A percentile compares a stretch with the other conserved stretches of the same genome.
phyloP scores from a whole-genome alignment of 441 rosid species.

The Syzygium malaccense region DNA sequence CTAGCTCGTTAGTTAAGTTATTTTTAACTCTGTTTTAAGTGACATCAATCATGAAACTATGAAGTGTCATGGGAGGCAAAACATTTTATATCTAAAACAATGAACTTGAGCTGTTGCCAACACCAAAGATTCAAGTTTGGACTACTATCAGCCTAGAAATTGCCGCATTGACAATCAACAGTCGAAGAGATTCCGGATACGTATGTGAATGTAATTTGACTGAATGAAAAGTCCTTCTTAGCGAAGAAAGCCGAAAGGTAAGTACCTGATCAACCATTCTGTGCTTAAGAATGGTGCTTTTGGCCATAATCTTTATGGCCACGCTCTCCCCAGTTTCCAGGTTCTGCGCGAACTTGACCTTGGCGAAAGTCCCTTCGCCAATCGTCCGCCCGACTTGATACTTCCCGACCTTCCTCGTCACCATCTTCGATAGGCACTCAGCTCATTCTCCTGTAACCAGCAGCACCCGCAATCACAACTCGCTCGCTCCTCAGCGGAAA shows the following conservation, averaged over 20 bases:
- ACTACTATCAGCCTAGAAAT: not conserved
- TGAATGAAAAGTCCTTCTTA: not conserved
- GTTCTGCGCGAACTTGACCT: slow-evolving; percentile 87
- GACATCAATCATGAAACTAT: not conserved
- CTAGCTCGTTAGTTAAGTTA: not conserved
- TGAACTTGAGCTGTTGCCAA: not conserved
- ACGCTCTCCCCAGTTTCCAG: slow-evolving; percentile 66
- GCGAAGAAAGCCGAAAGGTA: not conserved
- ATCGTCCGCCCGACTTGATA: slow-evolving; percentile 82
- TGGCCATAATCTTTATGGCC: slow-evolving; percentile 83
- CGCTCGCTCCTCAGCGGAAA: not conserved
- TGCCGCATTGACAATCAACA: not conserved
- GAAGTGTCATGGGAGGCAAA: not conserved
- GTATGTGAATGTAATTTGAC: not conserved
- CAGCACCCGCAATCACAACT: not conserved
- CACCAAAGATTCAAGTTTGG: not conserved
- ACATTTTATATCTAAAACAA: not conserved
- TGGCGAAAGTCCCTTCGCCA: slow-evolving; percentile 94
- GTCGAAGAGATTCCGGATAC: not conserved
- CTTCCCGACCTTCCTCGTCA: slow-evolving; percentile 60
- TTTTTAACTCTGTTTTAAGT: not conserved
- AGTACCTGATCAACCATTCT: slow-evolving; percentile 91
- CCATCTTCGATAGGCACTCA: slow-evolving; percentile 21
- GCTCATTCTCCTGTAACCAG: slow-evolving; percentile 16
- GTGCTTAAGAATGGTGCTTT: slow-evolving; percentile 72